Percentiles rank a stretch among this genome's conserved stretches.
These are phyloP conservation scores for Colletotrichum tropicicola DNA, from an alignment of 2,329 filamentous ascomycete genomes.

Conservation along the genomic window DNA sequence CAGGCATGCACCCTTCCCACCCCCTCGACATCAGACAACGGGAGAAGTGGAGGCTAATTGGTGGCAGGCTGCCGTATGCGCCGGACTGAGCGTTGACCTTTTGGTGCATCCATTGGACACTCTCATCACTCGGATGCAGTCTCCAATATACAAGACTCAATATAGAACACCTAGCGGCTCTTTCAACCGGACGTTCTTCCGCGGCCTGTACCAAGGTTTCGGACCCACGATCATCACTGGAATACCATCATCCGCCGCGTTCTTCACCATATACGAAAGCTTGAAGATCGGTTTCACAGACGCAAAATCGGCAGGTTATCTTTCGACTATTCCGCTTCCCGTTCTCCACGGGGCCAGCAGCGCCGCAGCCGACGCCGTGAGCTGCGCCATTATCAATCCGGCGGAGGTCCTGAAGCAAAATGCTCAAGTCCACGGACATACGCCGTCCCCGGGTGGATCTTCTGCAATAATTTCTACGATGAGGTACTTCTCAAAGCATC, in stretches of 20 bases:
- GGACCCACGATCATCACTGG: conserved; percentile 31
- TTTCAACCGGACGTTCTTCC: conserved; percentile 24
- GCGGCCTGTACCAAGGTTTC: conserved; percentile 33
- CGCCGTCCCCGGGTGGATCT: background rate
- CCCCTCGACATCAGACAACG: too few relatives aligned
- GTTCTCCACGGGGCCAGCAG: conserved; percentile 27
- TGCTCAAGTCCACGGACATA: conserved; percentile 26
- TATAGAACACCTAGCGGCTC: conserved; percentile 27
- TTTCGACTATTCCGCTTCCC: conserved; percentile 19
- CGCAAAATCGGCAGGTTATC: background rate
- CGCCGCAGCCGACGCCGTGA: conserved; percentile 29
- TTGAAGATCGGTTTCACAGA: conserved; percentile 11
- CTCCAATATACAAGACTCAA: conserved; percentile 25
- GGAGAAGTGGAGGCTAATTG: background rate
- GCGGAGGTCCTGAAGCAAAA: conserved; percentile 35
- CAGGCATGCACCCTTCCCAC: background rate
- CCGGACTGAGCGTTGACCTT: conserved; percentile 25
- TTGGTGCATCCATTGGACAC: conserved; percentile 33
- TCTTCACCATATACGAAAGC: conserved; percentile 33
- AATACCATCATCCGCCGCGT: conserved; percentile 29
- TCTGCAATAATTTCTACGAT: background rate
- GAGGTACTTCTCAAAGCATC: background rate
- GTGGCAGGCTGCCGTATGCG: conserved; percentile 3
- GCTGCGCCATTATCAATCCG: conserved; percentile 31
- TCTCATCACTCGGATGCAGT: conserved; percentile 32